phyloP scores from a whole-genome alignment of 495 filamentous ascomycete species.

The Penicillium atrosanguineum region DNA sequence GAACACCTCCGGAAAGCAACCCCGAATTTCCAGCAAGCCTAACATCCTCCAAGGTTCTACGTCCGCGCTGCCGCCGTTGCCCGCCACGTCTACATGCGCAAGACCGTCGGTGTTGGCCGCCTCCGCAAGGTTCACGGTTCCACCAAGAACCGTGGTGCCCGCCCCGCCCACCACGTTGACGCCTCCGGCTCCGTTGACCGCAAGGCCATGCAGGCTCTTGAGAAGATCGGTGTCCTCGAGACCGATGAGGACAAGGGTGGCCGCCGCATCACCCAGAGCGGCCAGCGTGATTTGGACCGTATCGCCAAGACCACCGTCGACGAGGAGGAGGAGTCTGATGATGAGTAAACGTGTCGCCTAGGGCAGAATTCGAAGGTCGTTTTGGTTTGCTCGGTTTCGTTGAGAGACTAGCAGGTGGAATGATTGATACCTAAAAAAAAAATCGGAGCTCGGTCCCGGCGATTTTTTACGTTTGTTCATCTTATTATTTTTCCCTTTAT shows the following conservation, averaged over 20 bases:
- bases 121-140: conserved; percentile 90
- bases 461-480: conserved; percentile 28
- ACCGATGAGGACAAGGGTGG: conserved; percentile 96
- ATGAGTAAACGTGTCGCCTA: conserved; percentile 48
- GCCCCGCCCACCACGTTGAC: conserved; percentile 92
- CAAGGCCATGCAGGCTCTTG: conserved; percentile 90
- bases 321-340: conserved; percentile 52
- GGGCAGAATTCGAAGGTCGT: conserved; percentile 38
- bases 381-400: conserved; percentile 19
- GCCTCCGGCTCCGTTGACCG: conserved; percentile 93
- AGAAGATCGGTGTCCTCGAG: conserved; percentile 99
- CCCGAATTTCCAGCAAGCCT: neutral
- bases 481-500: conserved; percentile 21
- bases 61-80: conserved; percentile 92
- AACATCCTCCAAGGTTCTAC: conserved; percentile 68
- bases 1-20: conserved; percentile 7
- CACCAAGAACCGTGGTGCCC: conserved; percentile 92
- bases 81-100: conserved; percentile 97
- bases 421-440: conserved; percentile 29
- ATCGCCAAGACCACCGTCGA: conserved; percentile 55
- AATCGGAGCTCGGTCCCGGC: conserved; percentile 32
- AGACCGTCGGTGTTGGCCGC: conserved; percentile 96
- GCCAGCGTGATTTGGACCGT: conserved; percentile 99
- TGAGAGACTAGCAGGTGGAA: conserved; percentile 20
- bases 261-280: conserved; percentile 91